phyloP scores from a whole-genome alignment of 176 grass and related monocot species.

The Pontederia paniculata region DNA sequence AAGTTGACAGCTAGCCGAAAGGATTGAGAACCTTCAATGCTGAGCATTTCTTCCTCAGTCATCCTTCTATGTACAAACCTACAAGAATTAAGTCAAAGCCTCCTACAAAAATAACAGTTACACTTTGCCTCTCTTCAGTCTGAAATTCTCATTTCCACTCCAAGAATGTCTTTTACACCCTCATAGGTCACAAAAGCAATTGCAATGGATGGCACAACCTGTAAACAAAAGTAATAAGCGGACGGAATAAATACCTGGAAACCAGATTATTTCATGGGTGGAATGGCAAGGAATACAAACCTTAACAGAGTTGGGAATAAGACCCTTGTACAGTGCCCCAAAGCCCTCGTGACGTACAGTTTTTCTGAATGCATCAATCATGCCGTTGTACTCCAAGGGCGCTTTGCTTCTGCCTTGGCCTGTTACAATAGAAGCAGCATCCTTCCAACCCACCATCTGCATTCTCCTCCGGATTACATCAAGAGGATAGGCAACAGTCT shows the following conservation, averaged over 20 bases:
- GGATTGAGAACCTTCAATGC: neutral
- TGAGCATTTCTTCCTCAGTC: neutral
- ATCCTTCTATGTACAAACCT: conserved; percentile 8
- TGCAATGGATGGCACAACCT: conserved; percentile 97
- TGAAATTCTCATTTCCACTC: conserved; percentile 99
- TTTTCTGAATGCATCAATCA: conserved; percentile 93
- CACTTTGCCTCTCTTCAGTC: conserved; percentile 32
- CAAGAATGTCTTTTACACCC: conserved; percentile 88
- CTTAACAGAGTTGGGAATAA: conserved; percentile 99
- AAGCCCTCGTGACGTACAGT: conserved; percentile 87
- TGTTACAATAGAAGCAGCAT: conserved; percentile 72
- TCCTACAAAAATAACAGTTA: neutral
- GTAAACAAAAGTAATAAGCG: neutral
- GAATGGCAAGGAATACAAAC: conserved; percentile 17
- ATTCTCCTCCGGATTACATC: conserved; percentile 96
- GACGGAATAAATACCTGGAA: neutral
- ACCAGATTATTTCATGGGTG: neutral
- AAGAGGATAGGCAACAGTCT: conserved; percentile 97
- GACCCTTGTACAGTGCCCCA: conserved; percentile 93
- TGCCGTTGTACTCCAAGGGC: conserved; percentile 72
- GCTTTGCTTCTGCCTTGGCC: conserved; percentile 40
- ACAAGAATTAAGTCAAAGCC: neutral
- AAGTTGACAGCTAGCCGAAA: too few relatives aligned
- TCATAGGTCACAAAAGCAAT: conserved; percentile 96
- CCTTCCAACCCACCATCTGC: conserved; percentile 98